Evolutionary conservation across 1,284 basidiomycete genomes (phyloP).

Genomic region (Phlebopus sp.): DNA sequence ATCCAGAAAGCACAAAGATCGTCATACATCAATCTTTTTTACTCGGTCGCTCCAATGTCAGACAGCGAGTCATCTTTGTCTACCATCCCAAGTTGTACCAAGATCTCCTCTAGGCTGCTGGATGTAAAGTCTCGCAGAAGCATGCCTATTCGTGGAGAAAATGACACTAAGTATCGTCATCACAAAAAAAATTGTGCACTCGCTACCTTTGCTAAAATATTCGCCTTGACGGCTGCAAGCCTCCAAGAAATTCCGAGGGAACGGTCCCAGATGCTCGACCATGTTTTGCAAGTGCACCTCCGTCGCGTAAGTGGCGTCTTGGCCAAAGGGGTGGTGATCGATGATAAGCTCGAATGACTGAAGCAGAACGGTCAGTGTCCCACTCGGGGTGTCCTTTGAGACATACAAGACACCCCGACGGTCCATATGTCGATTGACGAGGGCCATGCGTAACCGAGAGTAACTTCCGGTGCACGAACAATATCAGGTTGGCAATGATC

Average conservation of each 20-base stretch:
- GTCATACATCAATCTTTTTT: too few species aligned
- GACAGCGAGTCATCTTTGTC: too few species aligned
- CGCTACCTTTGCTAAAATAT: conserved; percentile 3
- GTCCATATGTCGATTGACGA: conserved; percentile 5
- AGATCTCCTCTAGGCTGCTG: too few species aligned
- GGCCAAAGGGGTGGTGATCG: not conserved
- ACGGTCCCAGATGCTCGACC: conserved; percentile 1
- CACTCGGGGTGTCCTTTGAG: not conserved
- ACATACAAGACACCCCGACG: conserved; percentile 3
- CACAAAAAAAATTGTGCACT: too few species aligned
- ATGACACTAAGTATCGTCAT: too few species aligned
- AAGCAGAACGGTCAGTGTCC: not conserved
- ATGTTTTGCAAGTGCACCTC: not conserved
- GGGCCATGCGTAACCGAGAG: conserved; percentile 1
- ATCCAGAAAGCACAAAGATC: too few species aligned
- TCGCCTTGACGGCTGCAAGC: not conserved
- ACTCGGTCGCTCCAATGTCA: too few species aligned
- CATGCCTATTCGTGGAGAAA: too few species aligned
- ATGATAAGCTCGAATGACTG: conserved; percentile 4
- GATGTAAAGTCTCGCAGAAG: too few species aligned
- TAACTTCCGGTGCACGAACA: conserved; percentile 4
- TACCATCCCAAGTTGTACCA: too few species aligned
- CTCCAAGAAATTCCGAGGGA: conserved; percentile 2
- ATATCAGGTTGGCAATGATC: conserved; percentile 10
- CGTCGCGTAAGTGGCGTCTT: not conserved